Percentiles rank a stretch among this genome's conserved stretches.
Evolutionary conservation across 192 early-diverging fungal genomes (phyloP).

Genomic region (Allomyces arbusculus): DNA sequence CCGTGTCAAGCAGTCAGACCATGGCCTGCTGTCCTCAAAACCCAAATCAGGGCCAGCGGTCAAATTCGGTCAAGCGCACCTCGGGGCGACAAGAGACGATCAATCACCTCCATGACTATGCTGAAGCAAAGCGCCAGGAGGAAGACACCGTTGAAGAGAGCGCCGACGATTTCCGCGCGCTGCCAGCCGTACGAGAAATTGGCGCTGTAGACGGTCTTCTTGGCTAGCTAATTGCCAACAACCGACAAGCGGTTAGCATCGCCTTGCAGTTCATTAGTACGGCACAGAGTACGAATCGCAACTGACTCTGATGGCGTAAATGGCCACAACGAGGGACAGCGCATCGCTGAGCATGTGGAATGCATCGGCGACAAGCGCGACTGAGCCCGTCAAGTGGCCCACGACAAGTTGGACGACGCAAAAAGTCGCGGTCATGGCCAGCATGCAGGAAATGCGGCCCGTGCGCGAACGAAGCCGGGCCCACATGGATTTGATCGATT

Average conservation of each 20-base stretch:
- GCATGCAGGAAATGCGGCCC: constrained; percentile 32
- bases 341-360: constrained; percentile 86
- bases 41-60: not conserved
- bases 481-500: no score
- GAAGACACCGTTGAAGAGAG: constrained; percentile 78
- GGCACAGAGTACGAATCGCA: no score
- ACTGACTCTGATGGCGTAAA: no score
- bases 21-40: not conserved
- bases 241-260: no score
- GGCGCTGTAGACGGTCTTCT: no score
- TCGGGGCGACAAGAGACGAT: constrained; percentile 52
- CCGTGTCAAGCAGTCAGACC: not conserved
- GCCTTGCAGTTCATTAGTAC: constrained; percentile 40
- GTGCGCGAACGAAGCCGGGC: constrained; percentile 11
- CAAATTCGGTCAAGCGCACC: constrained; percentile 8
- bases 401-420: constrained; percentile 63
- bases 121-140: constrained; percentile 75
- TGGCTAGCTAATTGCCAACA: no score
- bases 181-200: constrained; percentile 75
- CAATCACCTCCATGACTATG: constrained; percentile 64
- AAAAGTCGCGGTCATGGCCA: constrained; percentile 38
- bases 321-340: constrained; percentile 47
- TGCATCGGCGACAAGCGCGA: constrained; percentile 77
- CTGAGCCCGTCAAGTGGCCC: constrained; percentile 50
- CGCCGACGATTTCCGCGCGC: constrained; percentile 81